These are phyloP conservation scores for Moniliella sp. DNA, from an alignment of 1,284 basidiomycete genomes.

Conservation along the genomic window DNA sequence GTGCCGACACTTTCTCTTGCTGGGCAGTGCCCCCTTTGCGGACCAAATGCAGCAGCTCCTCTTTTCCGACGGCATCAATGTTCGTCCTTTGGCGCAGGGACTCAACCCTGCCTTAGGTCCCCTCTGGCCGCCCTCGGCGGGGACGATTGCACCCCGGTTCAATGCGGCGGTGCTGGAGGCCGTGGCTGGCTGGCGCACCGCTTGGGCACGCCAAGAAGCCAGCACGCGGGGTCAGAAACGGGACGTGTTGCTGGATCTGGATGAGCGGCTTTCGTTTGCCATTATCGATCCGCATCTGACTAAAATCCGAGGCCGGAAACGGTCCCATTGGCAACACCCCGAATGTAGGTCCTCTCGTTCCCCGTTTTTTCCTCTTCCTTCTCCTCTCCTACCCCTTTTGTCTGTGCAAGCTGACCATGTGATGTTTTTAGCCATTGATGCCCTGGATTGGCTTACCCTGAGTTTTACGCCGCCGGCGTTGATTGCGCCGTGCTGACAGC, in stretches of 20 bases:
- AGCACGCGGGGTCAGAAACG: background rate
- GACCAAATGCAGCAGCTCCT: constrained; percentile 7
- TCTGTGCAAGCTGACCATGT: background rate
- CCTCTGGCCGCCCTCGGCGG: constrained; percentile 12
- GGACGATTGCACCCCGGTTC: constrained; percentile 9
- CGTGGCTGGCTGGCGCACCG: constrained; percentile 9
- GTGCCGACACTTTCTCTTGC: constrained; percentile 13
- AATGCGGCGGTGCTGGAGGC: constrained; percentile 17
- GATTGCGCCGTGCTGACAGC: constrained; percentile 14
- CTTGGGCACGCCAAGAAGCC: no score
- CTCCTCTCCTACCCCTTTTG: background rate
- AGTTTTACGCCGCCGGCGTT: constrained; percentile 16
- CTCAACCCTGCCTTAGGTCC: background rate
- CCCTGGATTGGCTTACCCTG: constrained; percentile 17
- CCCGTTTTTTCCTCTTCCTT: background rate
- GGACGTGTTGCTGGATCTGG: constrained; percentile 12
- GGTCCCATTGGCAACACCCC: constrained; percentile 9
- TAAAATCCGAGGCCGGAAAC: background rate
- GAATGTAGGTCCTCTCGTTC: constrained; percentile 1
- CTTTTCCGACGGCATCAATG: constrained; percentile 6
- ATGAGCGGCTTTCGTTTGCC: constrained; percentile 16
- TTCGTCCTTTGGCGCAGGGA: background rate
- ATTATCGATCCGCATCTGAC: constrained; percentile 7
- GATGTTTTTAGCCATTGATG: constrained; percentile 7
- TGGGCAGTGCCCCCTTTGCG: constrained; percentile 10